These are phyloP conservation scores for Pelargonium fulgidum DNA, from an alignment of 441 rosid genomes.

Conservation along the genomic window DNA sequence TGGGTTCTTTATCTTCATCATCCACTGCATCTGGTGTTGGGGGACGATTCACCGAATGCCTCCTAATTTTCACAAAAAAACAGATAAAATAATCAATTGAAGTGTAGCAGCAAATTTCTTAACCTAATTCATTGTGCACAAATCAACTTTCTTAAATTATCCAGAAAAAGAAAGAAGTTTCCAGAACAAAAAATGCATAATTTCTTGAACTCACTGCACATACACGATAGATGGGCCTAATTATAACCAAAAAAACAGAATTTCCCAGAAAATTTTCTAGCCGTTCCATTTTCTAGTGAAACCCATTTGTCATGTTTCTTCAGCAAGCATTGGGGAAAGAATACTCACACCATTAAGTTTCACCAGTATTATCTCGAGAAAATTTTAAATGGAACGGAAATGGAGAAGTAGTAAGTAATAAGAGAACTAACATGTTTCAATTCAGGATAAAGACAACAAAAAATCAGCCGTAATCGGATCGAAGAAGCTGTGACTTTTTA, in stretches of 20 bases:
- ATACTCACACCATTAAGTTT: too few relatives aligned
- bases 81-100: neutral
- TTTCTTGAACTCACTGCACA: too few relatives aligned
- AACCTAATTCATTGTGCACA: too few relatives aligned
- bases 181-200: too few relatives aligned
- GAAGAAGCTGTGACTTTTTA: slow-evolving; percentile 2
- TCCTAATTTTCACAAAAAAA: slow-evolving; percentile 35
- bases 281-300: neutral
- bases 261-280: neutral
- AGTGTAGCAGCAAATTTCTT: too few relatives aligned
- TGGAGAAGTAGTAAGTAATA: neutral
- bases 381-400: too few relatives aligned
- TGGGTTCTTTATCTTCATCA: slow-evolving; percentile 41
- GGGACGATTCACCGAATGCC: slow-evolving; percentile 64
- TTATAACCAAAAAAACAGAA: too few relatives aligned
- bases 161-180: too few relatives aligned
- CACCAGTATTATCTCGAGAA: neutral
- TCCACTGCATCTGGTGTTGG: slow-evolving; percentile 57
- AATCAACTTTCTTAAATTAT: too few relatives aligned
- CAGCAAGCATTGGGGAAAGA: neutral
- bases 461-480: neutral
- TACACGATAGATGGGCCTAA: too few relatives aligned
- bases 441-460: neutral
- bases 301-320: neutral
- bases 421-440: neutral